phyloP scores from a whole-genome alignment of 164 flowering plant genomes.

The Tinospora cordifolia region DNA sequence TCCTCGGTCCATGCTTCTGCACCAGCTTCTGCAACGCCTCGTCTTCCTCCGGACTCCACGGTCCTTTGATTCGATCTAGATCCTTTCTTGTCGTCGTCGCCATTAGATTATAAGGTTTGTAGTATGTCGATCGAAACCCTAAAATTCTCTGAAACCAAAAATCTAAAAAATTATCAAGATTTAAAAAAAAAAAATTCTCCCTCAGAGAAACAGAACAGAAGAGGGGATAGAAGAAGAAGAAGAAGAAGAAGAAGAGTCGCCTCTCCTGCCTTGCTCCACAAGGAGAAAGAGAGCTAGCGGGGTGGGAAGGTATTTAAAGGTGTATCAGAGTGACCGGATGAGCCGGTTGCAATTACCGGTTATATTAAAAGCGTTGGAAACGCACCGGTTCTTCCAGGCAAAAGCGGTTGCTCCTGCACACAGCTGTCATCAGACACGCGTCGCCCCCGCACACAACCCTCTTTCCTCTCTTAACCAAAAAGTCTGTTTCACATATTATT shows the following conservation, averaged over 20 bases:
- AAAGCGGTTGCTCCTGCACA: conserved; percentile 39
- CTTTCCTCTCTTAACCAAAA: conserved; percentile 6
- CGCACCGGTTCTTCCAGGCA: conserved; percentile 20
- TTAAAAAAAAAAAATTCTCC: neutral
- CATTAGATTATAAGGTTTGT: no score
- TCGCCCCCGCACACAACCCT: conserved; percentile 26
- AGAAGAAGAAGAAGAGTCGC: neutral
- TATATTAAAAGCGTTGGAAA: conserved; percentile 21
- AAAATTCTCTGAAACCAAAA: neutral
- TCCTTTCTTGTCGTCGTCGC: conserved; percentile 31
- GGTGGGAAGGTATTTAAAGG: conserved; percentile 25
- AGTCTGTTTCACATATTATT: neutral
- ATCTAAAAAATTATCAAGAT: neutral
- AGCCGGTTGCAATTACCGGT: conserved; percentile 37
- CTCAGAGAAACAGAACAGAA: no score
- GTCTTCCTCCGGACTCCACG: conserved; percentile 94
- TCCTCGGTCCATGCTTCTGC: conserved; percentile 63
- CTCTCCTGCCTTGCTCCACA: conserved; percentile 7
- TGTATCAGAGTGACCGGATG: conserved; percentile 29
- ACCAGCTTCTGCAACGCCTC: conserved; percentile 52
- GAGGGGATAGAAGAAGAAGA: no score
- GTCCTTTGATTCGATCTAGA: conserved; percentile 78
- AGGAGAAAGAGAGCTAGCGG: conserved; percentile 30
- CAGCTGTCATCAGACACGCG: conserved; percentile 73
- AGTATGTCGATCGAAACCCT: neutral